These are phyloP conservation scores for Cyclotella atomus DNA, from an alignment of 108 stramenopile genomes.

Conservation along the genomic window DNA sequence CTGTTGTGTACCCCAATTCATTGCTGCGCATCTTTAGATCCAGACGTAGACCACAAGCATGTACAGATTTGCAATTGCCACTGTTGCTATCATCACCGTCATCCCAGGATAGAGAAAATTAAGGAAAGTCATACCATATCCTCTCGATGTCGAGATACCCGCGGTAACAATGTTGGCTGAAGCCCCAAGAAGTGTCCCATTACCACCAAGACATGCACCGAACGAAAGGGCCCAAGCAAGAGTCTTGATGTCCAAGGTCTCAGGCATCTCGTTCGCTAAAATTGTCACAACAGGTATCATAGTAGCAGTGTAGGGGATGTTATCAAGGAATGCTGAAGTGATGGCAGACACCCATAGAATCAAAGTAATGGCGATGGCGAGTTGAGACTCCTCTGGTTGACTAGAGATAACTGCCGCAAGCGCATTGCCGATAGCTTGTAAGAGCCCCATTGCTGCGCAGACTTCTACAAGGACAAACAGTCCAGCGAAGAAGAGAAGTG, in stretches of 20 bases:
- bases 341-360: conserved; percentile 70
- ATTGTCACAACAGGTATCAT: conserved; percentile 69
- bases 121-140: conserved; percentile 56
- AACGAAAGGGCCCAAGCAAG: conserved; percentile 67
- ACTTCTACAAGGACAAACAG: conserved; percentile 73
- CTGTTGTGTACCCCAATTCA: not conserved
- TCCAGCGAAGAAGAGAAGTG: conserved; percentile 66
- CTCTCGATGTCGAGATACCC: conserved; percentile 53
- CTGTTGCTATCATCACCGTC: conserved; percentile 51
- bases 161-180: conserved; percentile 72
- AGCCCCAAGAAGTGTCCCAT: conserved; percentile 70
- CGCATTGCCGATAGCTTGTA: conserved; percentile 51
- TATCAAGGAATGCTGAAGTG: conserved; percentile 63
- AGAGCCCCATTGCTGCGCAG: conserved; percentile 68
- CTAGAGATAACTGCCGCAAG: conserved; percentile 53
- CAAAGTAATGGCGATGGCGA: conserved; percentile 58
- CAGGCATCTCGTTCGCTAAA: conserved; percentile 50
- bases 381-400: conserved; percentile 49
- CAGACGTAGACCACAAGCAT: conserved; percentile 65
- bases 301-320: conserved; percentile 74
- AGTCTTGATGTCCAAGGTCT: conserved; percentile 58
- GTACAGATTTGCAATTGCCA: conserved; percentile 61
- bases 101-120: conserved; percentile 72
- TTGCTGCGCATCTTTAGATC: conserved; percentile 28
- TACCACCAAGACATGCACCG: conserved; percentile 74